phyloP scores from a whole-genome alignment of 805 yeast genomes.

The Vanderwaltozyma verrucispora region DNA sequence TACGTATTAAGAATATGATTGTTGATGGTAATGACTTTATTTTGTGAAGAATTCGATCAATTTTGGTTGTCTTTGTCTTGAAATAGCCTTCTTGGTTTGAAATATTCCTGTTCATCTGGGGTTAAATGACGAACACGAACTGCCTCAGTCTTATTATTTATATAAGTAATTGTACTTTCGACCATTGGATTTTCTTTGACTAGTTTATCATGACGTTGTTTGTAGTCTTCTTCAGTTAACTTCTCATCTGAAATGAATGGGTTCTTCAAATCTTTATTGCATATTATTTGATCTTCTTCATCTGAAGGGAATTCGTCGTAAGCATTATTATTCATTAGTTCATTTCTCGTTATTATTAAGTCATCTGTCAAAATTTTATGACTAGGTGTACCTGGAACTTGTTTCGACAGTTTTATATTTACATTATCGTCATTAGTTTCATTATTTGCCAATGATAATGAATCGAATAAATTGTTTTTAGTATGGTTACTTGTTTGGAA shows the following conservation, averaged over 20 bases:
- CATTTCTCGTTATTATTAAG: too few relatives aligned
- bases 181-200: slow-evolving; percentile 14
- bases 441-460: not conserved
- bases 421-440: not conserved
- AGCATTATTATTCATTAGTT: too few relatives aligned
- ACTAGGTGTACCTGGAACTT: slow-evolving; percentile 29
- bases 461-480: not conserved
- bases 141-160: slow-evolving; percentile 28
- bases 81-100: slow-evolving; percentile 25
- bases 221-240: slow-evolving; percentile 9
- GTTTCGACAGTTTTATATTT: not conserved
- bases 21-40: too few relatives aligned
- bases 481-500: too few relatives aligned
- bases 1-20: too few relatives aligned
- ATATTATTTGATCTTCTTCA: slow-evolving; percentile 1
- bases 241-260: slow-evolving; percentile 11
- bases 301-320: not conserved
- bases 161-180: slow-evolving; percentile 18
- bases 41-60: not conserved
- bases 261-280: slow-evolving; percentile 3
- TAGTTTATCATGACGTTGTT: slow-evolving; percentile 9
- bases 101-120: slow-evolving; percentile 14
- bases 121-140: slow-evolving; percentile 18
- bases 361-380: slow-evolving; percentile 27
- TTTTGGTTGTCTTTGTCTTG: slow-evolving; percentile 2